Conservation (phyloP, 768 basidiomycete species). For the Tricholoma flavovirens region DNA sequence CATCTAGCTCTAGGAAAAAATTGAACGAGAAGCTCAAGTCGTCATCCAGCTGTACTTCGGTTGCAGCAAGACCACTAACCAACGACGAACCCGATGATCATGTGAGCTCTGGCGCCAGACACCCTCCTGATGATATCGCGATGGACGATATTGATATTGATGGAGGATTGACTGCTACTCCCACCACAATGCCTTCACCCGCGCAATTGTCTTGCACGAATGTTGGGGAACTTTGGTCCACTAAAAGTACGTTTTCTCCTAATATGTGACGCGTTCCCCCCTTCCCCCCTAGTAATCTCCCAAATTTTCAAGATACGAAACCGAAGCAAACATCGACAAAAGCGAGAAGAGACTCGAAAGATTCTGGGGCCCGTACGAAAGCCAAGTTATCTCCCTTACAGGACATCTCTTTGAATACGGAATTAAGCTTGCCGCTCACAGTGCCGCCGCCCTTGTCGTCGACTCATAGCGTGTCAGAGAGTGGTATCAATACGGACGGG, state of each 20-base stretch:
- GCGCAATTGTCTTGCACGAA: background rate
- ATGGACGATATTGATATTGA: background rate
- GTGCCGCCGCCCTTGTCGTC: background rate
- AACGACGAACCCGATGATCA: background rate
- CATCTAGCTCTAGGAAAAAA: background rate
- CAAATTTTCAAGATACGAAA: background rate
- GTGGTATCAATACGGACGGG: background rate
- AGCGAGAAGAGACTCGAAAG: background rate
- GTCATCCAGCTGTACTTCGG: background rate
- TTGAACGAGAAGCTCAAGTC: background rate
- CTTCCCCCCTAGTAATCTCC: background rate
- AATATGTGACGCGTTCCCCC: no score
- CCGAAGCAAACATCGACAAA: background rate
- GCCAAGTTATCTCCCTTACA: background rate
- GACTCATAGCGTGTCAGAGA: background rate
- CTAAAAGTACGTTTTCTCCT: background rate
- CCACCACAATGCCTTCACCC: background rate
- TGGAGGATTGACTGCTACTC: background rate
- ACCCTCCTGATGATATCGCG: background rate
- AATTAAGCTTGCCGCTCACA: background rate
- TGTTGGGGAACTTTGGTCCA: background rate
- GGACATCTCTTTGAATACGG: background rate
- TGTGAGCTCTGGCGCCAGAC: background rate
- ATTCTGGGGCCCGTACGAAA: background rate
- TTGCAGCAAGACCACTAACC: background rate